These are phyloP conservation scores for Ganoderma sp. DNA, from an alignment of 1,284 basidiomycete species.

Conservation along the genomic window DNA sequence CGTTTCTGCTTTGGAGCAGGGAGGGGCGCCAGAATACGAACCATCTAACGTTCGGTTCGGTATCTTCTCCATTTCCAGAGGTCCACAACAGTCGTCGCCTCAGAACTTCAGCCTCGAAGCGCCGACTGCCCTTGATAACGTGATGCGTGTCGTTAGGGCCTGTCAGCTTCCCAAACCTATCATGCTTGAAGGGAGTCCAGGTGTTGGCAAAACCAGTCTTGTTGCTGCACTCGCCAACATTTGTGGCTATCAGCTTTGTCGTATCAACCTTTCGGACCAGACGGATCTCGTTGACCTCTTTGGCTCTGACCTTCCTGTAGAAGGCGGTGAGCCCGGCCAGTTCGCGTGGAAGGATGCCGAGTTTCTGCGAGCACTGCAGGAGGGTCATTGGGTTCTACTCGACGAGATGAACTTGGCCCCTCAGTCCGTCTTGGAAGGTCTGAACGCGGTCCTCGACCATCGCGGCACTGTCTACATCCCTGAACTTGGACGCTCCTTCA, in stretches of 20 bases:
- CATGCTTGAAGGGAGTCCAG: constrained; percentile 96
- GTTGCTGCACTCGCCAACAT: constrained; percentile 87
- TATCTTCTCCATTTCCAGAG: constrained; percentile 75
- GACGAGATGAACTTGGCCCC: constrained; percentile 99
- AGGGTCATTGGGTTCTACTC: constrained; percentile 95
- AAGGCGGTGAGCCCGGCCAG: constrained; percentile 89
- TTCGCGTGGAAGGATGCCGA: constrained; percentile 99
- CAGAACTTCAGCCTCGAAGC: constrained; percentile 85
- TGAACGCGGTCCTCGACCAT: constrained; percentile 97
- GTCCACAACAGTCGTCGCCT: constrained; percentile 46
- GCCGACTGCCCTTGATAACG: constrained; percentile 89
- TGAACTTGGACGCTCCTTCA: constrained; percentile 91
- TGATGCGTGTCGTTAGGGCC: constrained; percentile 88
- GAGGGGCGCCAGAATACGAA: constrained; percentile 44
- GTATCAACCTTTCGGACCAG: constrained; percentile 99
- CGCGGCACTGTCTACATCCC: constrained; percentile 95
- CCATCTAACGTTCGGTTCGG: constrained; percentile 67
- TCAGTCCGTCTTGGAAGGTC: constrained; percentile 94
- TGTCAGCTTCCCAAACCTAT: constrained; percentile 93
- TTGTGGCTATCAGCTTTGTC: constrained; percentile 81
- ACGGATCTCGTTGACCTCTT: constrained; percentile 97
- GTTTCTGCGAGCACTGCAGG: constrained; percentile 91
- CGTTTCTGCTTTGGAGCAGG: constrained; percentile 27
- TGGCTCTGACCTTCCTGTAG: constrained; percentile 95
- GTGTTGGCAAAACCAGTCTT: constrained; percentile 98